Evolutionary conservation across 768 basidiomycete genomes (phyloP), one percentile per base, ranked within the genome.

Genomic region (Podaxis sp.): DNA sequence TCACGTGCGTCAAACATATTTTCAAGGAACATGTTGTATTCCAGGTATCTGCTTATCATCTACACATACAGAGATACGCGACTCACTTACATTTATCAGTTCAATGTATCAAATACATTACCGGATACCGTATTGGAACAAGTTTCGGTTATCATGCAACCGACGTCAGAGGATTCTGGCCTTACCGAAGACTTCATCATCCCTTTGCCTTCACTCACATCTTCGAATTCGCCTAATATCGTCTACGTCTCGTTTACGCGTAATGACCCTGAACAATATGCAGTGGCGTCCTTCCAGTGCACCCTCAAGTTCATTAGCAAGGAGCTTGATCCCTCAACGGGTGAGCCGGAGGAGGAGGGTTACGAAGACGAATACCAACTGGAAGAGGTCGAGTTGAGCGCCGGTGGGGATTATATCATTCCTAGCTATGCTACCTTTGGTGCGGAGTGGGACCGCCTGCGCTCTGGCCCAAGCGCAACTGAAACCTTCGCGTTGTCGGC

Each of bases 341-440:
- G 96, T 24, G 88, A 93, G 70, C 97, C 97, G 8, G 97, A 99
- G 75, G 94, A 92, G 66, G 96, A 97, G 58, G 97, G 97, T n/a
- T 99, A 98, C 74, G 93, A 95, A 71, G 97, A 98, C 77, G 96
- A 98, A 75, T 99, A 99, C 75, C 93, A 94, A 74, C 79, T 98
- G 47, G 97, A 99, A 74, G 97, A 98, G 64, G 85, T 97, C 61
- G 97, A 98, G 73, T 80, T 99, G 57, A 88, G 90, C 63, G 96
- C 93, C 11, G 91, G 90, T 33, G 89, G 90, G 2, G 96, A 98
- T 78, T 99, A 96, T 74, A 92, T 99, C 70, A 79, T 96, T 43
- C 96, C 97, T n/a, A 95, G 85, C 67, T 98, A 98, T 69, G 87
- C 86, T 11, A 91, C 92, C 24, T 98, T 98, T 76, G 83, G 87